phyloP scores from a whole-genome alignment of 768 basidiomycete species.

The Asterophora parasitica region DNA sequence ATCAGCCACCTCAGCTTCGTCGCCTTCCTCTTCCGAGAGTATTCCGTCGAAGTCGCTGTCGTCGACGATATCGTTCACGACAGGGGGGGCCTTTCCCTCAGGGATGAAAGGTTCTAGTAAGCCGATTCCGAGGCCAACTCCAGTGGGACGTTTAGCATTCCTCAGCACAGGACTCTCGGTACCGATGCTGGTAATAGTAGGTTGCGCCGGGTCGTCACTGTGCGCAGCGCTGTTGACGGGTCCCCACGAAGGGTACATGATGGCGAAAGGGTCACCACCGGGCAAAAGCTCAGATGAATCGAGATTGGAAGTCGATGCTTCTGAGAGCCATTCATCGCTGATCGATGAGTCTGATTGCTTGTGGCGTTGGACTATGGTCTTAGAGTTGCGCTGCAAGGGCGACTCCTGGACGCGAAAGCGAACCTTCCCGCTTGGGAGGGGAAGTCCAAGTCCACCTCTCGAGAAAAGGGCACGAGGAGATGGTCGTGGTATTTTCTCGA shows the following conservation, averaged over 20 bases:
- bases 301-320: constrained; percentile 22
- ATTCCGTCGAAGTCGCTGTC: constrained; percentile 31
- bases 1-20: constrained; percentile 20
- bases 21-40: constrained; percentile 25
- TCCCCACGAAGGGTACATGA: constrained; percentile 39
- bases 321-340: constrained; percentile 40
- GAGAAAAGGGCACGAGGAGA: constrained; percentile 38
- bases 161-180: constrained; percentile 55
- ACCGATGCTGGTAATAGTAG: constrained; percentile 29
- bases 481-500: constrained; percentile 28
- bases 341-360: constrained; percentile 29
- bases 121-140: constrained; percentile 45
- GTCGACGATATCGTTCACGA: constrained; percentile 21
- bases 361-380: constrained; percentile 17
- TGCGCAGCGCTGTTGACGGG: constrained; percentile 19
- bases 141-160: constrained; percentile 29
- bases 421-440: constrained; percentile 26
- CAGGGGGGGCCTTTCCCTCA: constrained; percentile 24
- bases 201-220: constrained; percentile 19
- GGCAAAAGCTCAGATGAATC: constrained; percentile 17
- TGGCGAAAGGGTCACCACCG: constrained; percentile 42
- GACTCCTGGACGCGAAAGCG: constrained; percentile 40
- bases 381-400: constrained; percentile 36
- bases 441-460: constrained; percentile 24
- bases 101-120: constrained; percentile 53